A percentile compares a stretch with the other conserved stretches of the same genome.
Conservation (phyloP, 2,329 filamentous ascomycete species). For the Cercospora sojina region DNA sequence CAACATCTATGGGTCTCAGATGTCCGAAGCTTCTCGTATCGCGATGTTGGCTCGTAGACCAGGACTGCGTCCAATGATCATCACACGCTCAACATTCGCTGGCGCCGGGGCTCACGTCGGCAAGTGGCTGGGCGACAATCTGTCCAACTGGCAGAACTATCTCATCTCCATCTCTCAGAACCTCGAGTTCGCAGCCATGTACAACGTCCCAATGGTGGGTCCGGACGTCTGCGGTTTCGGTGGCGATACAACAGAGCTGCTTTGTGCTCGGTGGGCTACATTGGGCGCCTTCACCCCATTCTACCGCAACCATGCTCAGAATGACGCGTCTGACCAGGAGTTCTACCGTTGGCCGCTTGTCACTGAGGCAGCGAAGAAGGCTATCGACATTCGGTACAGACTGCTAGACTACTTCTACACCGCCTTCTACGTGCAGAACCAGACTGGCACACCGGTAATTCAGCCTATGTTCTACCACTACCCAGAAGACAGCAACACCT, state of each 20-base stretch:
- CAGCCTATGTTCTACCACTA: constrained; percentile 73
- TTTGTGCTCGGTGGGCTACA: constrained; percentile 74
- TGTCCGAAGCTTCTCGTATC: constrained; percentile 63
- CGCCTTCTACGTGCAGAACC: constrained; percentile 60
- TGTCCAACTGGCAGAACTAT: constrained; percentile 47
- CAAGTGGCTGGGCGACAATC: constrained; percentile 62
- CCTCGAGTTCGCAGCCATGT: constrained; percentile 49
- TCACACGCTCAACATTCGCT: constrained; percentile 74
- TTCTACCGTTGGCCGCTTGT: constrained; percentile 70
- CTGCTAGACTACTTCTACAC: constrained; percentile 82
- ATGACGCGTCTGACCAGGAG: constrained; percentile 60
- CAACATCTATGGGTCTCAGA: constrained; percentile 74
- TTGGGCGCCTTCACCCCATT: constrained; percentile 73
- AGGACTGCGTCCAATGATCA: constrained; percentile 63
- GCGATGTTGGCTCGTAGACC: constrained; percentile 69
- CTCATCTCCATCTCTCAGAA: constrained; percentile 44
- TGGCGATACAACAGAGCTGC: constrained; percentile 62
- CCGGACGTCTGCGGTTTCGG: constrained; percentile 75
- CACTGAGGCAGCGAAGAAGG: constrained; percentile 62
- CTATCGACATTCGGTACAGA: constrained; percentile 70
- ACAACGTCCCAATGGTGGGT: constrained; percentile 51
- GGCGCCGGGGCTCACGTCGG: constrained; percentile 63
- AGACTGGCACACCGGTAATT: constrained; percentile 63
- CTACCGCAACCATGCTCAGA: constrained; percentile 70
- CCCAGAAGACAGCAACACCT: constrained; percentile 56